These are phyloP conservation scores for Ophiostoma triangulosporum DNA, from an alignment of 2,329 filamentous ascomycete genomes.

Conservation along the genomic window DNA sequence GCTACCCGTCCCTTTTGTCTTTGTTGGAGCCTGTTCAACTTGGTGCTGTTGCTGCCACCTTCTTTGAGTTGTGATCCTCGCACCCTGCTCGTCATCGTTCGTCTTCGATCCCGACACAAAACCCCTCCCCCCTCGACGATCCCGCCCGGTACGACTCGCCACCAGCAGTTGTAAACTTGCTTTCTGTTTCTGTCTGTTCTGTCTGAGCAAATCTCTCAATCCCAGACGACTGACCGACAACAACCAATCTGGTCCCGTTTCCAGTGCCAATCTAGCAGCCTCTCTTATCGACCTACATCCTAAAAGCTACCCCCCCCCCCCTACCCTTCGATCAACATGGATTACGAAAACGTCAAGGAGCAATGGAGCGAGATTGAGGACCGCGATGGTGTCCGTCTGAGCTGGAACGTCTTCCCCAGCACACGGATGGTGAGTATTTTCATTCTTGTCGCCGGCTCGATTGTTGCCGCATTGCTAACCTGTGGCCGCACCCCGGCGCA, in stretches of 20 bases:
- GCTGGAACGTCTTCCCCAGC: constrained; percentile 98
- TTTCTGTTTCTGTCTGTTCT: neutral
- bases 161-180: neutral
- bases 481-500: neutral
- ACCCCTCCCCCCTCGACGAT: neutral
- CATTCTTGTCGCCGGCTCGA: neutral
- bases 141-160: neutral
- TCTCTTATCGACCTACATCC: neutral
- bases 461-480: neutral
- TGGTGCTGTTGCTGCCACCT: neutral
- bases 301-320: neutral
- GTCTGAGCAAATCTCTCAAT: neutral
- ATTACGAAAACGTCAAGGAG: constrained; percentile 87
- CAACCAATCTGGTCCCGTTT: neutral
- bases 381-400: constrained; percentile 85
- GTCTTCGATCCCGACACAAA: neutral
- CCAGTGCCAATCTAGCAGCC: neutral
- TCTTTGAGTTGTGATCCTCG: neutral
- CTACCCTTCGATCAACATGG: constrained; percentile 43
- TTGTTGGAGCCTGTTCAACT: constrained; percentile 1
- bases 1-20: constrained; percentile 7
- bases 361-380: constrained; percentile 96
- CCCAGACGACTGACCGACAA: neutral
- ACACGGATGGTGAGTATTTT: constrained; percentile 67
- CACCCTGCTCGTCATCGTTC: neutral